These are phyloP conservation scores for Microbotryomycetes sp. DNA, from an alignment of 1,284 basidiomycete genomes.

Conservation along the genomic window DNA sequence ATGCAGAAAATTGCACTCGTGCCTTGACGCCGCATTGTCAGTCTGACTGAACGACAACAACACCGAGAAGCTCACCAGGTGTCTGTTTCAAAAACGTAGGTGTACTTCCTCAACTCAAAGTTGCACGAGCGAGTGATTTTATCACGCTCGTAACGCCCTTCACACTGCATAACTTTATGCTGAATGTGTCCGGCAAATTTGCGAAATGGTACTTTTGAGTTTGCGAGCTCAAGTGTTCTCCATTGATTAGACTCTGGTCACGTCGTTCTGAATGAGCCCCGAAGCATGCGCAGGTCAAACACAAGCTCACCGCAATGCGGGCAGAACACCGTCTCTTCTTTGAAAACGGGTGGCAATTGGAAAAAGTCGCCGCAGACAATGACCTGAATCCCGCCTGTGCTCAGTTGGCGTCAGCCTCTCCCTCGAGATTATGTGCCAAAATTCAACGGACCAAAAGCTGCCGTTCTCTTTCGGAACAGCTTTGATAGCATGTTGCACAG, in stretches of 20 bases:
- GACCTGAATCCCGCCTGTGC: slow-evolving; percentile 23
- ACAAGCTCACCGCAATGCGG: too few species aligned
- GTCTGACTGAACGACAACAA: not conserved
- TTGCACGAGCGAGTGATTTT: slow-evolving; percentile 10
- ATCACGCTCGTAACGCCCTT: too few species aligned
- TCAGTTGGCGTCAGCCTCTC: too few species aligned
- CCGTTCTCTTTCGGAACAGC: slow-evolving; percentile 11
- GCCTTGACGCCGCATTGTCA: slow-evolving; percentile 1
- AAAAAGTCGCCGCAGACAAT: slow-evolving; percentile 29
- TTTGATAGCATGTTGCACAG: slow-evolving; percentile 24
- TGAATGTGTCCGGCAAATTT: too few species aligned
- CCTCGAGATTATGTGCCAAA: too few species aligned
- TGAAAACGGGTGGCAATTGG: slow-evolving; percentile 7
- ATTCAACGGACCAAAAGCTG: slow-evolving; percentile 19
- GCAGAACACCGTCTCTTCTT: too few species aligned
- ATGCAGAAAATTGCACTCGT: slow-evolving; percentile 23
- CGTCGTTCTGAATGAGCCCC: too few species aligned
- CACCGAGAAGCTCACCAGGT: slow-evolving; percentile 12
- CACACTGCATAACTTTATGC: too few species aligned
- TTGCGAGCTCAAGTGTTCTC: too few species aligned
- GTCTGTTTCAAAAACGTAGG: slow-evolving; percentile 27
- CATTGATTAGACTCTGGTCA: too few species aligned
- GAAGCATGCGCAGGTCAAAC: too few species aligned
- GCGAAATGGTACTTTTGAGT: too few species aligned
- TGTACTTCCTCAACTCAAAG: slow-evolving; percentile 4